Conservation (phyloP, 1,139 yeast genomes). For the Lodderomyces metapsilosis region DNA sequence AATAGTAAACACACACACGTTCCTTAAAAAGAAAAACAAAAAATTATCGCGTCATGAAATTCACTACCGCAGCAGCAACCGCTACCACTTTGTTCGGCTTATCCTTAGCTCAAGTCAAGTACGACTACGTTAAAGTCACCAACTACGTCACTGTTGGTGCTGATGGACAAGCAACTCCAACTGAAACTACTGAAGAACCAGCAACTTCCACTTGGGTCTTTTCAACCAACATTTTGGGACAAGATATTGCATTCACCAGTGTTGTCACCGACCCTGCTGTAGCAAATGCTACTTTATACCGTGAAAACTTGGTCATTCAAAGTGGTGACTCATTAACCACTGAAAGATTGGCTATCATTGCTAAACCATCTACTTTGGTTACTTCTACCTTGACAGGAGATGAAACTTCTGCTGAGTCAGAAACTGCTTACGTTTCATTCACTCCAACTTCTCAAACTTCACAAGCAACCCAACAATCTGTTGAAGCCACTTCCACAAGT, state of each 20-base stretch:
- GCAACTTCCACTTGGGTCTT: slow-evolving; percentile 13
- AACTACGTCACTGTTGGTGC: slow-evolving; percentile 14
- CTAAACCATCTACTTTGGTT: slow-evolving; percentile 11
- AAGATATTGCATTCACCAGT: slow-evolving; percentile 12
- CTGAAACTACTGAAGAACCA: slow-evolving; percentile 8
- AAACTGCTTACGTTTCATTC: slow-evolving; percentile 8
- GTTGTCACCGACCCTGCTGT: slow-evolving; percentile 5
- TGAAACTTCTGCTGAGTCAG: slow-evolving; percentile 13
- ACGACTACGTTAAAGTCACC: slow-evolving; percentile 23
- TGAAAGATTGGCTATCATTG: slow-evolving; percentile 9
- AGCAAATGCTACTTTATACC: slow-evolving; percentile 7
- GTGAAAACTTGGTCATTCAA: slow-evolving; percentile 9
- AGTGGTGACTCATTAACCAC: slow-evolving; percentile 11
- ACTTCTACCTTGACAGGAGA: slow-evolving; percentile 10
- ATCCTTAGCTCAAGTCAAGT: slow-evolving; percentile 22
- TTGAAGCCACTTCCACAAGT: slow-evolving; percentile 2
- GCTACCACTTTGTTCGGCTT: slow-evolving; percentile 13
- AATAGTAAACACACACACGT: slow-evolving; percentile 1
- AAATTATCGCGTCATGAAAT: slow-evolving; percentile 8
- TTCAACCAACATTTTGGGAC: slow-evolving; percentile 13
- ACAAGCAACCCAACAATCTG: slow-evolving; percentile 2
- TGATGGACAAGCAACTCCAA: slow-evolving; percentile 8
- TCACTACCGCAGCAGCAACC: slow-evolving; percentile 8
- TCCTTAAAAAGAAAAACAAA: not conserved
- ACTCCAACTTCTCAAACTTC: slow-evolving; percentile 3